Base-by-base conservation (phyloP, 129 eudicot genomes). In the Heracleum sosnowskyi region DNA sequence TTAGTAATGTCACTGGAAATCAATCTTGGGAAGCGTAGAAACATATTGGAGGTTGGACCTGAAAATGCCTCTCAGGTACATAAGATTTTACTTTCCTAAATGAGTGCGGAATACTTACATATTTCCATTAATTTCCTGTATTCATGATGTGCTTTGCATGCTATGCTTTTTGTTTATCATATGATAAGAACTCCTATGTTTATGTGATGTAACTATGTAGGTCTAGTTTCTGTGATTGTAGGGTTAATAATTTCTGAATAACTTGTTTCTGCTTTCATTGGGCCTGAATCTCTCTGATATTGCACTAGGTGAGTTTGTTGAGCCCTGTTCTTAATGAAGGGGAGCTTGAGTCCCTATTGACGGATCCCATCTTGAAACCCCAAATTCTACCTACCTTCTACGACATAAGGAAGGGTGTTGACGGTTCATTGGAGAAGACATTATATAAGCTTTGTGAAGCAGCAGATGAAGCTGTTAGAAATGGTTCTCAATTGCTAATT, bases 381-480 rank as follows among this genome's bases (percentile, higher is more conserved):
- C 90, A 90, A 85, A 88, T 88, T 79, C 85, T 96, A 78, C 91
- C 91, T 12, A 89, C 91, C 74, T 96, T 90, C 79, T 96, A 90
- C 64, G 84, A 96, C 84, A 90, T 96, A 79, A 77, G 93, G 78
- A 96, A 90, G 82, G 99, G 99, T 55, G 84, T 96, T 47, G 99
- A 96, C 45, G 97, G 99, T 73, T 96, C 99, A 62, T 85, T 96
- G 78, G 88, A 90, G 79, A 90, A 85, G 87, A 86, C 95, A 76
- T 74, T 96, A 44, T 26, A 81, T 78, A 92, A 88, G 80, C 90
- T 96, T 46, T 96, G 99, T 88, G 97, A 96, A 90, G 99, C 90
- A 46, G 99, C 99, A 78, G 99, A 96, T 84, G 99, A 96, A 85
- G 99, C 99, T 76, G 99, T 96, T 69, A 96, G 99, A 92, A 96